phyloP scores from a whole-genome alignment of 2,329 filamentous ascomycete species.

The Clarireedia monteithiana region DNA sequence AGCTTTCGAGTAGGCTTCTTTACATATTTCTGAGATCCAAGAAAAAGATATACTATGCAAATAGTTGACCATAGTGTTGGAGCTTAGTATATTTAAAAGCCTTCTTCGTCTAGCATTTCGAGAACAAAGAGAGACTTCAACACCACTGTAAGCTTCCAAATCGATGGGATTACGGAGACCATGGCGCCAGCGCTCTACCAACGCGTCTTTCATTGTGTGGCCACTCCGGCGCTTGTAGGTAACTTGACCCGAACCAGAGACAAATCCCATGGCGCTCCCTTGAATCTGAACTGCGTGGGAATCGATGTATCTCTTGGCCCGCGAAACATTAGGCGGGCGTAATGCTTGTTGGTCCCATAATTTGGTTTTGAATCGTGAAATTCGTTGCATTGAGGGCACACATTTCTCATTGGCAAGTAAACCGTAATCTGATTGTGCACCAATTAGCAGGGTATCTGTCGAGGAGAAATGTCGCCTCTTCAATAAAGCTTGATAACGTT shows the following conservation, averaged over 20 bases:
- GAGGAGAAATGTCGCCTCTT: not conserved
- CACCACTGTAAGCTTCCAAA: constrained; percentile 12
- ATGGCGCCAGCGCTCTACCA: constrained; percentile 13
- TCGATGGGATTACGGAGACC: constrained; percentile 9
- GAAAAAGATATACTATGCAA: not conserved
- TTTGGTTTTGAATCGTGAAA: constrained; percentile 6
- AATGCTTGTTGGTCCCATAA: constrained; percentile 10
- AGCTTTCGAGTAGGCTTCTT: constrained; percentile 2
- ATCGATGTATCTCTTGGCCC: constrained; percentile 9
- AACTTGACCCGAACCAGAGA: constrained; percentile 6
- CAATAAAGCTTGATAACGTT: not conserved
- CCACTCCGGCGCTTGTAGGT: constrained; percentile 13
- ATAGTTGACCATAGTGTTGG: constrained; percentile 13
- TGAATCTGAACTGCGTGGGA: constrained; percentile 11
- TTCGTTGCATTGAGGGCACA: not conserved
- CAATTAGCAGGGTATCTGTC: not conserved
- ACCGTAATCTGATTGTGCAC: not conserved
- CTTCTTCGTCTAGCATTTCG: constrained; percentile 10
- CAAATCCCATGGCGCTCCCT: constrained; percentile 9
- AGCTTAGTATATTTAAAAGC: constrained; percentile 9
- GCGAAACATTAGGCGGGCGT: constrained; percentile 7
- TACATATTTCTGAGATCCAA: not conserved
- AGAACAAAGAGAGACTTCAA: constrained; percentile 14
- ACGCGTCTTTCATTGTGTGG: constrained; percentile 12
- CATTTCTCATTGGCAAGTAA: not conserved